phyloP scores from a whole-genome alignment of 1,139 yeast genomes.

The Saccharomyces uvarum region DNA sequence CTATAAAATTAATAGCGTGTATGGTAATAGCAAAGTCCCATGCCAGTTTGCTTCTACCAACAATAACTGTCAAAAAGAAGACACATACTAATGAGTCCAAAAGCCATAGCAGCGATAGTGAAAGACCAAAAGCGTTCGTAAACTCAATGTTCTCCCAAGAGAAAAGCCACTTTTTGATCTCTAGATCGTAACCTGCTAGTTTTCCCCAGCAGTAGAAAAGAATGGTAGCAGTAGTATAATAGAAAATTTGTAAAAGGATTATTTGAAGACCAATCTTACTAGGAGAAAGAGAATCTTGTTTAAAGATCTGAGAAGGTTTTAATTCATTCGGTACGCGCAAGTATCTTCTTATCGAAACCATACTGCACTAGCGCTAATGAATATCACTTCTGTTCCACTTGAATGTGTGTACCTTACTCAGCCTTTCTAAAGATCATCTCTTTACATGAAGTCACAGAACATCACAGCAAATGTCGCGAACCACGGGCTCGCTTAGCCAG shows the following conservation, averaged over 20 bases:
- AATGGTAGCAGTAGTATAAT: conserved; percentile 54
- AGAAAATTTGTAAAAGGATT: conserved; percentile 54
- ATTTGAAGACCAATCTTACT: conserved; percentile 46
- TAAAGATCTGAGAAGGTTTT: conserved; percentile 30
- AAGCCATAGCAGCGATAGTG: conserved; percentile 67
- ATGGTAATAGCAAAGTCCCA: conserved; percentile 92
- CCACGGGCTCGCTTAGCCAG: neutral
- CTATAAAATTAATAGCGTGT: conserved; percentile 67
- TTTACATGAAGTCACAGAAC: neutral
- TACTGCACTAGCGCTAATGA: neutral
- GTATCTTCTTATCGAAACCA: conserved; percentile 24
- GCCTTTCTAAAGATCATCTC: neutral
- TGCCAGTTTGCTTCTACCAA: conserved; percentile 86
- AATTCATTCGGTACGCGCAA: conserved; percentile 28
- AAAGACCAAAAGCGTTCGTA: conserved; percentile 75
- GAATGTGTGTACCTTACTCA: neutral
- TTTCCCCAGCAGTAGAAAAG: conserved; percentile 51
- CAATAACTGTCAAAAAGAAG: conserved; percentile 73
- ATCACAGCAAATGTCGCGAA: neutral
- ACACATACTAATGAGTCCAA: conserved; percentile 72
- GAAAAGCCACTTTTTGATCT: conserved; percentile 55
- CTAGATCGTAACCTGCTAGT: conserved; percentile 56
- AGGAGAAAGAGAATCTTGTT: conserved; percentile 37
- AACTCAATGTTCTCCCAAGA: conserved; percentile 71
- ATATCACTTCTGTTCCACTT: neutral